A percentile compares a stretch with the other conserved stretches of the same genome.
Conservation (phyloP, 352 stramenopile species). For the Pythium brassicae region DNA sequence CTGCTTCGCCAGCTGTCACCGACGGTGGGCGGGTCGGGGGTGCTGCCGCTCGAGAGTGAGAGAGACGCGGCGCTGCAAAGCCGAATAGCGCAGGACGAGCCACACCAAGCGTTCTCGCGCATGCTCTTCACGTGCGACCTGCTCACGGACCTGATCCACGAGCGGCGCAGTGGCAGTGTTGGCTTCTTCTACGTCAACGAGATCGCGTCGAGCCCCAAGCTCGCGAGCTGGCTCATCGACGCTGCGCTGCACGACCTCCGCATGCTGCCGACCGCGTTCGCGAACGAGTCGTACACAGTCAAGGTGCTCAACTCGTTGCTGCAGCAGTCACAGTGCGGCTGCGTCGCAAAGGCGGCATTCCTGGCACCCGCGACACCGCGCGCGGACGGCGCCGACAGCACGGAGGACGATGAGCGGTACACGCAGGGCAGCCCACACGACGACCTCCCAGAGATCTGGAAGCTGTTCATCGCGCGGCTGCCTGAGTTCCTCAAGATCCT, state of each 20-base stretch:
- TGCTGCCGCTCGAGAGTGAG: no score
- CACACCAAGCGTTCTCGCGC: conserved; percentile 48
- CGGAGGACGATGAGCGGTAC: conserved; percentile 10
- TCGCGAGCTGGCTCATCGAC: conserved; percentile 36
- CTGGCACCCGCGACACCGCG: conserved; percentile 5
- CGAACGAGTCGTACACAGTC: conserved; percentile 66
- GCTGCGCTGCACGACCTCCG: conserved; percentile 35
- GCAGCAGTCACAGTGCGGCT: conserved; percentile 66
- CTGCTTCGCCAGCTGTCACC: conserved; percentile 58
- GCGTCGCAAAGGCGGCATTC: conserved; percentile 55
- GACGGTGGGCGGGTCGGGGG: neutral
- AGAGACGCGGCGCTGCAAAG: no score
- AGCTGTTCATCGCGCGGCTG: conserved; percentile 38
- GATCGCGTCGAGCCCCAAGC: conserved; percentile 27
- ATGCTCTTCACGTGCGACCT: conserved; percentile 82
- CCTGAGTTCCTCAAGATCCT: conserved; percentile 38
- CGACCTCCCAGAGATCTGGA: conserved; percentile 62
- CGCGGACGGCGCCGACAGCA: neutral
- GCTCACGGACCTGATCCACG: conserved; percentile 73
- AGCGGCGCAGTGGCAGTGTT: conserved; percentile 49
- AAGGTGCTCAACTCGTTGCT: conserved; percentile 80
- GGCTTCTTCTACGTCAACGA: conserved; percentile 44
- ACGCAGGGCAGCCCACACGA: conserved; percentile 42
- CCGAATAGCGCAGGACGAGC: conserved; percentile 26
- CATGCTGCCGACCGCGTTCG: conserved; percentile 48